These are phyloP conservation scores for Hericium erinaceus DNA, from an alignment of 768 basidiomycete genomes.

Conservation along the genomic window DNA sequence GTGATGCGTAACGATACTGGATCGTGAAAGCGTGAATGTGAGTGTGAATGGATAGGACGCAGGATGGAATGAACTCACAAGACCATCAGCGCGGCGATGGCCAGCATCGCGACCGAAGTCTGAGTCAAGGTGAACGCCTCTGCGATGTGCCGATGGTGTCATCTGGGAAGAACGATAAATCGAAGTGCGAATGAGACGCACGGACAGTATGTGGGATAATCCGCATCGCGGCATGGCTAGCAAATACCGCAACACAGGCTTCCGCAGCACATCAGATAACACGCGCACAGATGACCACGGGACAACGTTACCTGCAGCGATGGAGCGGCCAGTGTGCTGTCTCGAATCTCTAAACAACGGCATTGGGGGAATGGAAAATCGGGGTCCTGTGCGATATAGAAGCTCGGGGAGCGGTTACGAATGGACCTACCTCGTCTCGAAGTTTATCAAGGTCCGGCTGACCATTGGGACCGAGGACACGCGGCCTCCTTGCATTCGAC, in stretches of 20 bases:
- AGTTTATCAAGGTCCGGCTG: background rate
- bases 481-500: background rate
- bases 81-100: constrained; percentile 53
- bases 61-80: constrained; percentile 38
- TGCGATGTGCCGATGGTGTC: constrained; percentile 4
- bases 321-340: background rate
- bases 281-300: background rate
- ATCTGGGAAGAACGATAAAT: background rate
- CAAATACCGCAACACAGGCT: background rate
- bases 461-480: background rate
- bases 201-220: background rate
- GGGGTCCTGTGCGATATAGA: too few relatives aligned
- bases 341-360: background rate
- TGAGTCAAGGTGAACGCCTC: constrained; percentile 36
- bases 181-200: background rate
- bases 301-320: background rate
- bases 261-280: background rate
- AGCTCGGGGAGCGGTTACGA: too few relatives aligned
- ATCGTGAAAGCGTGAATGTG: background rate
- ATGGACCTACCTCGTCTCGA: background rate
- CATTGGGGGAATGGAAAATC: background rate
- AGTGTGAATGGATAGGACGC: background rate
- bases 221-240: constrained; percentile 1
- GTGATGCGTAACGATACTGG: constrained; percentile 62
- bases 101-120: constrained; percentile 62